A percentile compares a stretch with the other conserved stretches of the same genome.
Conservation (phyloP, 352 stramenopile species). For the Lagenidium giganteum region DNA sequence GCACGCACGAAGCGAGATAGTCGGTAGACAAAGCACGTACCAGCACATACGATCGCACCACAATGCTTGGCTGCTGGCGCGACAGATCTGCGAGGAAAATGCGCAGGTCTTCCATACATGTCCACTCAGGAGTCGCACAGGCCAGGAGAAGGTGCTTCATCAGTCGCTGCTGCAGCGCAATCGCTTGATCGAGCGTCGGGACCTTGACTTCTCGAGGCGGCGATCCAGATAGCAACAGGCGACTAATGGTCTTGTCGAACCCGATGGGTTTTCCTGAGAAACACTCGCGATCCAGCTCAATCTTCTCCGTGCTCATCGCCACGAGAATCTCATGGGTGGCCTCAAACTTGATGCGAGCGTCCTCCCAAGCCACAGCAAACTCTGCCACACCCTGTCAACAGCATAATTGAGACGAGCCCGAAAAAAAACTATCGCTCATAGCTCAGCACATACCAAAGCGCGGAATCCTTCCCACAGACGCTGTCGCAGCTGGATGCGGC, state of each 20-base stretch:
- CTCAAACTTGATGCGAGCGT: slow-evolving; percentile 33
- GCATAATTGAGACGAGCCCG: too few species aligned
- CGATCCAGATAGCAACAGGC: slow-evolving; percentile 58
- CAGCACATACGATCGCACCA: slow-evolving; percentile 78
- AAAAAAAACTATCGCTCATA: too few species aligned
- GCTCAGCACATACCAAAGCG: too few species aligned
- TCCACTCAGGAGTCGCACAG: slow-evolving; percentile 56
- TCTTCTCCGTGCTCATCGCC: slow-evolving; percentile 38
- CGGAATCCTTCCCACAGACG: slow-evolving; percentile 11
- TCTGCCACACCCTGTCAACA: slow-evolving; percentile 34
- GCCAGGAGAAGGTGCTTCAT: slow-evolving; percentile 48
- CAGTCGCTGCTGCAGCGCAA: slow-evolving; percentile 46
- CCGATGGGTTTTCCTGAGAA: slow-evolving; percentile 66
- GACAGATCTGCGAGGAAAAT: slow-evolving; percentile 78
- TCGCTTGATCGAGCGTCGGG: slow-evolving; percentile 38
- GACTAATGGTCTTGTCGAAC: slow-evolving; percentile 73
- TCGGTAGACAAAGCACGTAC: slow-evolving; percentile 24
- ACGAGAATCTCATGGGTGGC: slow-evolving; percentile 36
- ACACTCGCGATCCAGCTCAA: slow-evolving; percentile 63
- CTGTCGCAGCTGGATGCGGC: slow-evolving; percentile 43
- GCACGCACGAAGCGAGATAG: background rate
- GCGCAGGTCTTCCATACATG: slow-evolving; percentile 76
- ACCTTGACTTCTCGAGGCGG: slow-evolving; percentile 73
- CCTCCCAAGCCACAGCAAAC: slow-evolving; percentile 27
- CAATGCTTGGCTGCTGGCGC: slow-evolving; percentile 54